Base-by-base conservation (phyloP, 208 protist genomes). In the Tritrichomonas foetus region DNA sequence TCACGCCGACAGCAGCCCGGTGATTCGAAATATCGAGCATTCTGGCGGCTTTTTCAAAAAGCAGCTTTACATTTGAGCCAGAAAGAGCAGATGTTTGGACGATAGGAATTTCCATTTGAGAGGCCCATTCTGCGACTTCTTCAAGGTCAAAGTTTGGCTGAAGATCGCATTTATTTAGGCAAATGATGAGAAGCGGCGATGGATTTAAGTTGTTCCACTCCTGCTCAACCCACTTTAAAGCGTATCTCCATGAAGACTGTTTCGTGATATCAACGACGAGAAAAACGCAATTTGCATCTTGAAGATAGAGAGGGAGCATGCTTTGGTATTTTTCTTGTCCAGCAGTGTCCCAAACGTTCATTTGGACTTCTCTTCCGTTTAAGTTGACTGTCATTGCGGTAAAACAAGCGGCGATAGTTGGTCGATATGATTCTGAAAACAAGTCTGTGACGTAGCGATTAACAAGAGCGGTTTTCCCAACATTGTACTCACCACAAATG, bases 271-370 rank as follows among this genome's bases (percentile, higher is more conserved):
- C 78, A 57, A 89, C 33, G 41, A 89, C 78, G 16, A 89, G 30
- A 57, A 89, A n/a, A 39, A 89, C 78, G 47, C 47, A 53, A 47
- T 53, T 47, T 57, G 44, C 41, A 89, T 57, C 47, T 57, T 36
- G 3, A 0, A 61, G 9, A 89, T 57, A 89, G 20, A 89, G 27
- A 33, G 78, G 41, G 27, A n/a, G n/a, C 20, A 89, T 33, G 39
- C 47, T 57, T 16, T 89, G 41, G 30, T 89, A 89, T 57, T 89
- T 89, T 57, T 89, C 78, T 50, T 89, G 47, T n/a, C 78, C 78
- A 20, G 78, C 78, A 39, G 78, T 89, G 39, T 89, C 78, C 78
- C 78, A 89, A n/a, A 89, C 33, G 5, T 89, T 53, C 0, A 89
- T 20, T 39, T 27, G 20, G 3, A 89, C 47, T 9, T 41, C n/a